These are phyloP conservation scores for Clavariopsis aquatica DNA, from an alignment of 495 filamentous ascomycete genomes.

Conservation along the genomic window DNA sequence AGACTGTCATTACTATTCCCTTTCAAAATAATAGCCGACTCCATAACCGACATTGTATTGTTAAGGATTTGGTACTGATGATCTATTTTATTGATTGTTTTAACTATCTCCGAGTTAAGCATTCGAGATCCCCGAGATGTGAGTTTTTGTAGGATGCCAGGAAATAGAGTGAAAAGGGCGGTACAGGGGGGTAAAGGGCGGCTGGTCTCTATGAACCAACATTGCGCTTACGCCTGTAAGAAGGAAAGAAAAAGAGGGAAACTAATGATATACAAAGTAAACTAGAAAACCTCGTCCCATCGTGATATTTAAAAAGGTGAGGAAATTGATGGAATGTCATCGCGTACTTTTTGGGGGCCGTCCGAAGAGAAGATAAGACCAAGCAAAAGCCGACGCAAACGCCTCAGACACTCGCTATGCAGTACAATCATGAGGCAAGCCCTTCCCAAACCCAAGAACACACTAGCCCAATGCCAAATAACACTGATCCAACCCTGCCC, in stretches of 20 bases:
- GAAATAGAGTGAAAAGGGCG: no score
- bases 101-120: not conserved
- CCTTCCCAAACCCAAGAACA: not conserved
- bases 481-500: not conserved
- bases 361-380: not conserved
- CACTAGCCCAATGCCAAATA: not conserved
- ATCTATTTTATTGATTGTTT: no score
- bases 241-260: not conserved
- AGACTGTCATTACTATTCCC: no score
- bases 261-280: conserved; percentile 19
- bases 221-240: no score
- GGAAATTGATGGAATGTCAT: conserved; percentile 17
- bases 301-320: conserved; percentile 9
- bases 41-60: no score
- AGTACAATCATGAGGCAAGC: not conserved
- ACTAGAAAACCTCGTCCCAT: conserved; percentile 13
- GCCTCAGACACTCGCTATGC: conserved; percentile 21
- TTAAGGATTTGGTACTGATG: no score
- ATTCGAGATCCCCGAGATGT: not conserved
- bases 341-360: conserved; percentile 20
- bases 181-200: no score
- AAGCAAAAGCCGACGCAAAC: not conserved
- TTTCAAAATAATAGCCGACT: no score
- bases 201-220: no score
- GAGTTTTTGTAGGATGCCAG: not conserved